phyloP scores from a whole-genome alignment of 306 rosid species.

The Trifolium dubium region DNA sequence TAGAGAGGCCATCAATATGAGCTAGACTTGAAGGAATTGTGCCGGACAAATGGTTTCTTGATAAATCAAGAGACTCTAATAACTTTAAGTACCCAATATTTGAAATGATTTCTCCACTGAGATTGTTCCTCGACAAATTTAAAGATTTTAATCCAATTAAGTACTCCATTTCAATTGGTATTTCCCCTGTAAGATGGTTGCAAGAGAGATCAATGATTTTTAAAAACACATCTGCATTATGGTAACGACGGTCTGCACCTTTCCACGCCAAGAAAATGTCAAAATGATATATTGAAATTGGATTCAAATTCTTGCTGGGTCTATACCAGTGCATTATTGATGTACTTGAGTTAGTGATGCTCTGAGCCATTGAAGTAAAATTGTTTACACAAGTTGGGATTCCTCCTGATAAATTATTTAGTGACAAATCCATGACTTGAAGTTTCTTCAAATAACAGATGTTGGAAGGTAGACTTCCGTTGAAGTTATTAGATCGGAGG shows the following conservation, averaged over 20 bases:
- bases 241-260: neutral
- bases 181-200: neutral
- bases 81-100: neutral
- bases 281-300: no score
- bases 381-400: neutral
- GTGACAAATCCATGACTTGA: neutral
- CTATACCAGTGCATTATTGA: neutral
- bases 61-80: neutral
- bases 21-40: neutral
- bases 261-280: neutral
- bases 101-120: neutral
- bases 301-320: no score
- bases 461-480: constrained; percentile 17
- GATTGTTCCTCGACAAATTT: neutral
- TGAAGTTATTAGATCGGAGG: neutral
- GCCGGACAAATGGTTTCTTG: neutral
- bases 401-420: neutral
- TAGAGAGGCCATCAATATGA: neutral
- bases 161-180: neutral
- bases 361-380: neutral
- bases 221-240: neutral
- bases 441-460: constrained; percentile 7
- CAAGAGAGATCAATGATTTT: neutral
- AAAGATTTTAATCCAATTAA: neutral
- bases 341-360: neutral